Percentiles rank a stretch among this genome's conserved stretches.
Conservation (phyloP, 176 grass and related monocot genomes). For the Puya raimondii region DNA sequence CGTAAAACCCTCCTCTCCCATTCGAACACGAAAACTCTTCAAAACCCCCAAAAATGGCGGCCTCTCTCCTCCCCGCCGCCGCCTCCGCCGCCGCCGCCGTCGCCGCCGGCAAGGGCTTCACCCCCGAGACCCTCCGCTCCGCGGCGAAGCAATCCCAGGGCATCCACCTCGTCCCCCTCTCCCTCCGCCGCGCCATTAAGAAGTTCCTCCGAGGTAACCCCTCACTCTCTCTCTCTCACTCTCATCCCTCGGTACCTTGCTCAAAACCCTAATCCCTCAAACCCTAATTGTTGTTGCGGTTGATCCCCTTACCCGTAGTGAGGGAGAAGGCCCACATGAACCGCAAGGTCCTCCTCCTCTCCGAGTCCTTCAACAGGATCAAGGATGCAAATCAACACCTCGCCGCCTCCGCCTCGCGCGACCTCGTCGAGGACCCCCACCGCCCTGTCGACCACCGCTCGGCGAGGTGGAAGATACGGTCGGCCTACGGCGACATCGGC, state of each 20-base stretch:
- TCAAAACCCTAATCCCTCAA: no score
- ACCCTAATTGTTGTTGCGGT: not conserved
- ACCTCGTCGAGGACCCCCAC: conserved; percentile 52
- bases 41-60: conserved; percentile 36
- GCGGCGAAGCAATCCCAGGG: conserved; percentile 84
- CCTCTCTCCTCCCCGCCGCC: conserved; percentile 43
- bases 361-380: conserved; percentile 53
- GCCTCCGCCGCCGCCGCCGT: conserved; percentile 38
- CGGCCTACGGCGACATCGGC: conserved; percentile 68
- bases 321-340: conserved; percentile 65
- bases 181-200: conserved; percentile 81
- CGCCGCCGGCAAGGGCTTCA: conserved; percentile 47
- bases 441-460: conserved; percentile 37
- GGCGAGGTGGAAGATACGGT: conserved; percentile 71
- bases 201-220: conserved; percentile 54
- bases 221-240: conserved; percentile 11
- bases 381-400: conserved; percentile 66
- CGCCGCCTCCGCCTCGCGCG: conserved; percentile 38
- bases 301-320: conserved; percentile 15
- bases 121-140: conserved; percentile 59
- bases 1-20: not conserved
- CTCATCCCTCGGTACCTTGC: no score
- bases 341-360: conserved; percentile 58
- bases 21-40: not conserved
- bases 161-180: conserved; percentile 58